Conservation (phyloP, 2,329 filamentous ascomycete species). For the Penicillium sp. region DNA sequence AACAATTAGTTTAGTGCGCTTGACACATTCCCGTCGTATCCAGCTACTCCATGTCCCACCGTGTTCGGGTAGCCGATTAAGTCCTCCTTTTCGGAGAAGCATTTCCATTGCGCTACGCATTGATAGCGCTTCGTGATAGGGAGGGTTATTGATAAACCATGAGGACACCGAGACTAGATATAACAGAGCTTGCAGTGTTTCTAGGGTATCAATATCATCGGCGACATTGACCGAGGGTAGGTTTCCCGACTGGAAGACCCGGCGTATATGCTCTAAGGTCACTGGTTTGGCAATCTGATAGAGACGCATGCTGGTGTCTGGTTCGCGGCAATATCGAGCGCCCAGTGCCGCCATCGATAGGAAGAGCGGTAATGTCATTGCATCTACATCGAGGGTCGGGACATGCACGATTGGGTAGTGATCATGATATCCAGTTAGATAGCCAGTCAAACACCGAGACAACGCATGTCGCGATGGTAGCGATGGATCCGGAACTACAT, state of each 20-base stretch:
- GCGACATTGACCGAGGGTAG: slow-evolving; percentile 13
- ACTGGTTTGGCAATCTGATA: slow-evolving; percentile 35
- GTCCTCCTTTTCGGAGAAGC: slow-evolving; percentile 28
- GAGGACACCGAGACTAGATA: slow-evolving; percentile 31
- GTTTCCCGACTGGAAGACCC: slow-evolving; percentile 28
- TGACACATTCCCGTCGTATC: slow-evolving; percentile 32
- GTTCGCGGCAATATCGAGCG: slow-evolving; percentile 35
- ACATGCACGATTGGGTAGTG: slow-evolving; percentile 37
- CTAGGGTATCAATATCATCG: slow-evolving; percentile 28
- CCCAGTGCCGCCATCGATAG: slow-evolving; percentile 35
- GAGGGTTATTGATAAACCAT: slow-evolving; percentile 35
- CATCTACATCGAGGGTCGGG: slow-evolving; percentile 32
- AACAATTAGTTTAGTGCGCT: slow-evolving; percentile 35
- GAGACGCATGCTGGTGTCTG: slow-evolving; percentile 33
- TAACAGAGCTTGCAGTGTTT: slow-evolving; percentile 31
- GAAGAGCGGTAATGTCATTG: slow-evolving; percentile 27
- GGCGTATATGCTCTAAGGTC: slow-evolving; percentile 33
- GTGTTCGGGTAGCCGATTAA: slow-evolving; percentile 29
- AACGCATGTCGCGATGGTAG: slow-evolving; percentile 35
- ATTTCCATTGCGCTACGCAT: slow-evolving; percentile 33
- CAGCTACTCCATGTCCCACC: slow-evolving; percentile 37
- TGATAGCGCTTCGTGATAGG: slow-evolving; percentile 31
- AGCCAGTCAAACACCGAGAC: slow-evolving; percentile 35
- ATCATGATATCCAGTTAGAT: slow-evolving; percentile 35
- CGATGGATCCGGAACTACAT: slow-evolving; percentile 28